Evolutionary conservation across 192 early-diverging fungal genomes (phyloP).

Genomic region (Chytriomyces confervae): DNA sequence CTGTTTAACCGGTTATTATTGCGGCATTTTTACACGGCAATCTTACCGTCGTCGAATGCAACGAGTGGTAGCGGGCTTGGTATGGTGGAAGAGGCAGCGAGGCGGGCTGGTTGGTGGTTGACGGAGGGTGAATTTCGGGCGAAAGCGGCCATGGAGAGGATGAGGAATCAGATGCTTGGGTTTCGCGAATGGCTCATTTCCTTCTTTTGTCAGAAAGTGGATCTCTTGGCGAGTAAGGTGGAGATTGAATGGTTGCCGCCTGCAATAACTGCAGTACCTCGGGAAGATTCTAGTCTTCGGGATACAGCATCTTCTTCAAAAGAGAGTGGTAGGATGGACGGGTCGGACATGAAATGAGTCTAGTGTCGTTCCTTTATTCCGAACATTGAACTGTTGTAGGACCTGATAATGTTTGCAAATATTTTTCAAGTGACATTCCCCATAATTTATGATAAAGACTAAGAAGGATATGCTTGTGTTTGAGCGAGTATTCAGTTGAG

Average conservation of each 20-base stretch:
- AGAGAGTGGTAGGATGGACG: too few relatives aligned
- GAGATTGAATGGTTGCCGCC: neutral
- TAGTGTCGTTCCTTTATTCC: too few relatives aligned
- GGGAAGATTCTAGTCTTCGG: too few relatives aligned
- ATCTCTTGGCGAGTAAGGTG: neutral
- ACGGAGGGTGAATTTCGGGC: neutral
- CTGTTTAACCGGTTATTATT: conserved; percentile 38
- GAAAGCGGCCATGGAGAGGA: neutral
- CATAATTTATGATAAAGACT: too few relatives aligned
- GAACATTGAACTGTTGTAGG: too few relatives aligned
- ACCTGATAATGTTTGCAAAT: too few relatives aligned
- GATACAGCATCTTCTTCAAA: too few relatives aligned
- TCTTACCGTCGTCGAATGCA: neutral
- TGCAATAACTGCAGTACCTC: neutral
- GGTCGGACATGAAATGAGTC: too few relatives aligned
- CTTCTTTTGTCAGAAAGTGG: neutral
- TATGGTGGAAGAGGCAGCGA: conserved; percentile 23
- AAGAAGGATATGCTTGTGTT: too few relatives aligned
- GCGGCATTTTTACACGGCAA: conserved; percentile 38
- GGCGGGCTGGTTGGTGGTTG: conserved; percentile 25
- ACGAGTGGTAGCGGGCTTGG: neutral
- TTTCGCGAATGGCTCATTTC: conserved; percentile 4
- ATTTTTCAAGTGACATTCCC: too few relatives aligned
- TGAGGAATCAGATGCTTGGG: conserved; percentile 22
- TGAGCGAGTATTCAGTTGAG: too few relatives aligned